Evolutionary conservation across 352 stramenopile species (phyloP).

Genomic region (Pythium angustatum): DNA sequence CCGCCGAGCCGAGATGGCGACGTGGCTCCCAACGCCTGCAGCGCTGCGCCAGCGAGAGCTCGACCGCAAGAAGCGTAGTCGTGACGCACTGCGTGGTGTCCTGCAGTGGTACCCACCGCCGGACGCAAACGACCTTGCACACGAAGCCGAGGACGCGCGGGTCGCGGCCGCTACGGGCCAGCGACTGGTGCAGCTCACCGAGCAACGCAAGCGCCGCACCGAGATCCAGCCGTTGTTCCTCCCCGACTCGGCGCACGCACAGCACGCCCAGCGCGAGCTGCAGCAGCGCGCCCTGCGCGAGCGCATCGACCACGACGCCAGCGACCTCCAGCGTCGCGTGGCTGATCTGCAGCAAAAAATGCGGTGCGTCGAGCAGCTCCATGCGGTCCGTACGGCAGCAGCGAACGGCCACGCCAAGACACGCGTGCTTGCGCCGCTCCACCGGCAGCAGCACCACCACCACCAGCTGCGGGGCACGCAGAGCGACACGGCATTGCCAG

Average conservation of each 20-base stretch:
- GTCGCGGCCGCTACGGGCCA: neutral
- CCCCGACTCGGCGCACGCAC: neutral
- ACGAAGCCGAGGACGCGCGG: neutral
- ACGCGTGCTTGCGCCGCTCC: neutral
- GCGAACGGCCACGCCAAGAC: no score
- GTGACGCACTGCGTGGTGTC: conserved; percentile 41
- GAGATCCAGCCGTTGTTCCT: conserved; percentile 54
- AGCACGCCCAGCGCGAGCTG: conserved; percentile 23
- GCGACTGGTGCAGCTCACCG: neutral
- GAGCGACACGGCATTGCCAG: no score
- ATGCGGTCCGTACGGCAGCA: neutral
- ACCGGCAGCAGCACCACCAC: no score
- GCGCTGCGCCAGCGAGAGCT: conserved; percentile 38
- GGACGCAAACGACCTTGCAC: no score
- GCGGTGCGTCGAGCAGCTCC: conserved; percentile 20
- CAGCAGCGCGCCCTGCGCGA: conserved; percentile 21
- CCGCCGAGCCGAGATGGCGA: conserved; percentile 52
- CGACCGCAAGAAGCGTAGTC: conserved; percentile 40
- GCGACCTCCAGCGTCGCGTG: conserved; percentile 14
- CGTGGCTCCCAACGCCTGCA: conserved; percentile 47
- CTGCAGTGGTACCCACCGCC: conserved; percentile 53
- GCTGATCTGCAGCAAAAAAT: conserved; percentile 27
- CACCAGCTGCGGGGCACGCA: no score
- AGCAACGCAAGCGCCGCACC: conserved; percentile 2
- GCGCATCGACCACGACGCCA: conserved; percentile 8